Base-by-base conservation (phyloP, 805 yeast genomes). In the Priceomyces fermenticarens region DNA sequence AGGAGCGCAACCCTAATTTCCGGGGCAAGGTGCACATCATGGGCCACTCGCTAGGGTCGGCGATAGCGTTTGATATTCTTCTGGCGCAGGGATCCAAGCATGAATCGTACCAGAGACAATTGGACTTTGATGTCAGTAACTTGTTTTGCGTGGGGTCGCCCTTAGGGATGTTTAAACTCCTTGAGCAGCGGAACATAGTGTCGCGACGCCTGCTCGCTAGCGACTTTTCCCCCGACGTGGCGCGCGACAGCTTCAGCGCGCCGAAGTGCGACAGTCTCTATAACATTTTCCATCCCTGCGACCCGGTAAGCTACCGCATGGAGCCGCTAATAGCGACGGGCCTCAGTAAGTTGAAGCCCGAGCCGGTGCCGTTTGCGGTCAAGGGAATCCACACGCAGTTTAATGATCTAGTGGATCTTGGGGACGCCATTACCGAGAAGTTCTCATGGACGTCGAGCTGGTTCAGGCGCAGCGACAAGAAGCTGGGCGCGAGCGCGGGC, bases 21-120 rank as follows among this genome's bases (percentile, higher is more conserved):
- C 68, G 80, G n/a, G 96, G 96, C 0, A 78, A 82, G 48, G 81
- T 91, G 0, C 89, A 91, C 50, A 60, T 91, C 2, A 66, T 89
- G 44, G 98, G 97, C 1, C 99, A 91, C 60, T 91, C 98, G 0
- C 66, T 91, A 28, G 99, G 99, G 0, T 84, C 96, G 3, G 85
- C 91, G 0, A 85, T 91, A 28, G 70, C 82, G 1, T 82, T 88
- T 47, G 97, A 91, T 60, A 69, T 91, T 25, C 60, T 90, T 23
- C 64, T 81, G 8, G 55, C 64, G 12, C 84, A 79, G 49, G 38
- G 14, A 11, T 71, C 68, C 1, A 60, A 66, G 2, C 10, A 16
- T 5, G 36, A 43, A 3, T 51, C 54, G 14, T 56, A 57, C 1
- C 58, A 56, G 29, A 65, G 65, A 14, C 60, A 67, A 4, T 69